Evolutionary conservation across 2,329 filamentous ascomycete genomes (phyloP).

Genomic region (Penicillium sp.): DNA sequence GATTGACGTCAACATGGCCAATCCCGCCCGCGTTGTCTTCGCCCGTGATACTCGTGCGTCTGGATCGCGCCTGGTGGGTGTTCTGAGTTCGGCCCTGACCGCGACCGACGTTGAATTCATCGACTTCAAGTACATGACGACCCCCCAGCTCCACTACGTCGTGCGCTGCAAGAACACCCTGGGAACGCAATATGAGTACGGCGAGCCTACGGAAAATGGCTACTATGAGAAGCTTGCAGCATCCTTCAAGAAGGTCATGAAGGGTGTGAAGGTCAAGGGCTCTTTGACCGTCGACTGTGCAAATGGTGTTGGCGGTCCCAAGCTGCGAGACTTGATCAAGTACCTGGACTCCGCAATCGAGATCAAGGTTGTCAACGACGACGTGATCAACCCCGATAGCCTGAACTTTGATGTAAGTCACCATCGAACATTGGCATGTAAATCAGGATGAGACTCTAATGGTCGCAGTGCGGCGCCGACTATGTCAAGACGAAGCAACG

Average conservation of each 20-base stretch:
- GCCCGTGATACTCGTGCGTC: constrained; percentile 91
- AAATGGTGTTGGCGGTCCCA: constrained; percentile 92
- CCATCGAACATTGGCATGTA: background rate
- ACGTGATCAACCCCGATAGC: constrained; percentile 81
- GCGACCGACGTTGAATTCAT: constrained; percentile 67
- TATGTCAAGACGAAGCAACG: constrained; percentile 96
- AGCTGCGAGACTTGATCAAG: constrained; percentile 80
- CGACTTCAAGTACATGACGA: constrained; percentile 89
- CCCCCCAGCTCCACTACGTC: constrained; percentile 95
- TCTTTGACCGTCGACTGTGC: constrained; percentile 84
- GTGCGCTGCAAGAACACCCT: constrained; percentile 92
- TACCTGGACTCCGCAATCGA: constrained; percentile 69
- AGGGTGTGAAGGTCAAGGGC: constrained; percentile 66
- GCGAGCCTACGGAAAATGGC: constrained; percentile 78
- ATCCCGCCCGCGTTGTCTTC: constrained; percentile 74
- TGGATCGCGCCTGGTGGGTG: constrained; percentile 72
- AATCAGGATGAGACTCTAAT: background rate
- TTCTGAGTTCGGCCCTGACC: constrained; percentile 72
- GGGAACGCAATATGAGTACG: constrained; percentile 79
- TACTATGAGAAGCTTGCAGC: constrained; percentile 90
- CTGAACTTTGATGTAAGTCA: constrained; percentile 74
- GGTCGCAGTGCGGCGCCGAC: constrained; percentile 75
- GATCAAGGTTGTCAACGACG: constrained; percentile 85
- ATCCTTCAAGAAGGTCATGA: constrained; percentile 79
- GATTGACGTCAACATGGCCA: constrained; percentile 66